A percentile compares a stretch with the other conserved stretches of the same genome.
Evolutionary conservation across 345 rosid genomes (phyloP).

Genomic region (Geranium brycei): DNA sequence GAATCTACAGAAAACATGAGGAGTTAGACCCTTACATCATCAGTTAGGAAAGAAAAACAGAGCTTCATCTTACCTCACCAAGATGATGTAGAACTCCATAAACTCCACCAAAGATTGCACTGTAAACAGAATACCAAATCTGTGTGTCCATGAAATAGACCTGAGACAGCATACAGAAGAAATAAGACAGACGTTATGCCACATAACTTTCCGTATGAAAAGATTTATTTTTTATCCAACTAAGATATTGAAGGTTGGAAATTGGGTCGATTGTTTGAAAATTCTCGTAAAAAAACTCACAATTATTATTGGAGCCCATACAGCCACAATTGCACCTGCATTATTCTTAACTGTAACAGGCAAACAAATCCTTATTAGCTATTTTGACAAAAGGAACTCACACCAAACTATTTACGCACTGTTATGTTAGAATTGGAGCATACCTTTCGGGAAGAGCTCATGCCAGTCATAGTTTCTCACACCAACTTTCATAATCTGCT

Average conservation of each 20-base stretch:
- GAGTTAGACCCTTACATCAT: constrained; percentile 15
- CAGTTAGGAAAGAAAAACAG: constrained; percentile 8
- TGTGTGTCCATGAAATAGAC: constrained; percentile 98
- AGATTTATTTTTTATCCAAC: background rate
- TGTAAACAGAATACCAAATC: constrained; percentile 96
- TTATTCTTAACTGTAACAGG: constrained; percentile 57
- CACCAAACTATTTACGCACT: background rate
- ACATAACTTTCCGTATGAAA: no score
- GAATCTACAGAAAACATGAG: constrained; percentile 40
- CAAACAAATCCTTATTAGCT: constrained; percentile 12
- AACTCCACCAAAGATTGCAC: constrained; percentile 77
- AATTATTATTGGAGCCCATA: constrained; percentile 88
- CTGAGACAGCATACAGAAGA: constrained; percentile 17
- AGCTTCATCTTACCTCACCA: constrained; percentile 77
- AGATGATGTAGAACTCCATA: constrained; percentile 95
- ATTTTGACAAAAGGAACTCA: constrained; percentile 3
- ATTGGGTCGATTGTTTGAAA: background rate
- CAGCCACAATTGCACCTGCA: constrained; percentile 80
- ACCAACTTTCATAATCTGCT: constrained; percentile 58
- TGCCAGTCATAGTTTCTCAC: constrained; percentile 70
- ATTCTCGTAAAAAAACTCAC: constrained; percentile 33
- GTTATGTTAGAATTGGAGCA: constrained; percentile 8
- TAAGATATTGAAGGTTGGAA: background rate
- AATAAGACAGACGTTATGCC: no score
- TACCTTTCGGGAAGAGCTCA: constrained; percentile 79